phyloP scores from a whole-genome alignment of 176 grass and related monocot genomes.

The Carex littledalei region DNA sequence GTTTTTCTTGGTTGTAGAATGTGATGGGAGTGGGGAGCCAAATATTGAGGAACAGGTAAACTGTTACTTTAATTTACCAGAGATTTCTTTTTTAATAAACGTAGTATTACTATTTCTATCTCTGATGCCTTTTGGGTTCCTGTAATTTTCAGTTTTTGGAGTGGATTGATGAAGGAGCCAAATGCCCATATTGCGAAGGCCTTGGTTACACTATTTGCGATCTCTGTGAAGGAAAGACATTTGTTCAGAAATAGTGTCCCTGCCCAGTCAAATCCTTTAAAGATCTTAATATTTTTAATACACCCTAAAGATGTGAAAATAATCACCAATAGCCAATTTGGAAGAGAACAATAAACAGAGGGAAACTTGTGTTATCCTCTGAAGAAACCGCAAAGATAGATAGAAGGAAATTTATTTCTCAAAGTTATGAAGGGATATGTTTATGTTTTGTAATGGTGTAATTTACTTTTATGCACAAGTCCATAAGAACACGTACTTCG shows the following conservation, averaged over 20 bases:
- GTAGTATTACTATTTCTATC: not conserved
- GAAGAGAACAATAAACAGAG: not conserved
- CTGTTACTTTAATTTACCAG: not conserved
- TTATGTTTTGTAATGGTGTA: not conserved
- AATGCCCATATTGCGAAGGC: constrained; percentile 85
- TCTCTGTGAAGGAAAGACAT: constrained; percentile 56
- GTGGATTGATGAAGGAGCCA: constrained; percentile 80
- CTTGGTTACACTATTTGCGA: constrained; percentile 67
- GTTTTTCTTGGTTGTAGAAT: constrained; percentile 48
- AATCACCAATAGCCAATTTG: not conserved
- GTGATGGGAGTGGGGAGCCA: constrained; percentile 77
- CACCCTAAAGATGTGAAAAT: not conserved
- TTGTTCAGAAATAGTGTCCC: constrained; percentile 31
- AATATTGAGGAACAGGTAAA: constrained; percentile 87
- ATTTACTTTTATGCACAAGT: no score
- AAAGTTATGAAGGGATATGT: not conserved
- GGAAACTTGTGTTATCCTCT: not conserved
- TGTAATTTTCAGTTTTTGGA: constrained; percentile 74
- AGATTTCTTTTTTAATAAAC: not conserved
- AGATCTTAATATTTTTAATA: not conserved
- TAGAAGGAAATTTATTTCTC: not conserved
- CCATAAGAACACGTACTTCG: no score
- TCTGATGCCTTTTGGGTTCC: not conserved
- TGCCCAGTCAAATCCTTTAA: not conserved
- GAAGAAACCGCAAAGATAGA: not conserved